phyloP scores from a whole-genome alignment of 2,329 filamentous ascomycete genomes.

The Pezicula carpinea region DNA sequence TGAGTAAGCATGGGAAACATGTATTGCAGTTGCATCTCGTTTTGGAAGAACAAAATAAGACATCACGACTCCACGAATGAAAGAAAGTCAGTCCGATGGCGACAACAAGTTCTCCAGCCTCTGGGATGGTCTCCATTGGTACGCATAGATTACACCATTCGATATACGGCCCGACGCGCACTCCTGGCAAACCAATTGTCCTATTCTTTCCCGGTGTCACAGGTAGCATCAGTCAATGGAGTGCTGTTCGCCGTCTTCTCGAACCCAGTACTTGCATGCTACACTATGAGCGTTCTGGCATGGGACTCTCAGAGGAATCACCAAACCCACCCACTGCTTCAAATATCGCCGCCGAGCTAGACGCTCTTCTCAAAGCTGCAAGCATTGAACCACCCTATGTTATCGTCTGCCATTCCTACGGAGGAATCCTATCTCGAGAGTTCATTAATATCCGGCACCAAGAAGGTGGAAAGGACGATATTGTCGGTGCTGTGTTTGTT shows the following conservation, averaged over 20 bases:
- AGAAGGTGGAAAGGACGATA: conserved; percentile 3
- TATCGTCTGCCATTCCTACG: conserved; percentile 14
- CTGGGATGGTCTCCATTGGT: conserved; percentile 6
- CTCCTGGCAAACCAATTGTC: conserved; percentile 17
- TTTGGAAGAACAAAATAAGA: no score
- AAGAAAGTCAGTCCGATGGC: no score
- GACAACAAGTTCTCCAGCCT: no score
- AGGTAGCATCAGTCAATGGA: conserved; percentile 19
- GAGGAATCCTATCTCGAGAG: conserved; percentile 10
- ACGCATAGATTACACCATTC: conserved; percentile 16
- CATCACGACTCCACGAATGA: no score
- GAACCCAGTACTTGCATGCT: conserved; percentile 16
- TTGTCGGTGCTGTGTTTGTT: conserved; percentile 14
- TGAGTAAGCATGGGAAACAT: no score
- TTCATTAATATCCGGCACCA: conserved; percentile 8
- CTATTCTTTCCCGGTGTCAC: conserved; percentile 20
- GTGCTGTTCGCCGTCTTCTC: conserved; percentile 16
- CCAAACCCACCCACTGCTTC: conserved; percentile 7
- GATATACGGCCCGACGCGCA: conserved; percentile 19
- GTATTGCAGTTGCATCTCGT: no score
- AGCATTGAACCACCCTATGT: conserved; percentile 10
- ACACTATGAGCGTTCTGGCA: conserved; percentile 22
- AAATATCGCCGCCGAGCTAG: conserved; percentile 8
- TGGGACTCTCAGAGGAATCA: conserved; percentile 14
- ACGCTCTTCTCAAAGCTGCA: conserved; percentile 8